These are phyloP conservation scores for Fusarium sp. DNA, from an alignment of 2,329 filamentous ascomycete genomes.

Conservation along the genomic window DNA sequence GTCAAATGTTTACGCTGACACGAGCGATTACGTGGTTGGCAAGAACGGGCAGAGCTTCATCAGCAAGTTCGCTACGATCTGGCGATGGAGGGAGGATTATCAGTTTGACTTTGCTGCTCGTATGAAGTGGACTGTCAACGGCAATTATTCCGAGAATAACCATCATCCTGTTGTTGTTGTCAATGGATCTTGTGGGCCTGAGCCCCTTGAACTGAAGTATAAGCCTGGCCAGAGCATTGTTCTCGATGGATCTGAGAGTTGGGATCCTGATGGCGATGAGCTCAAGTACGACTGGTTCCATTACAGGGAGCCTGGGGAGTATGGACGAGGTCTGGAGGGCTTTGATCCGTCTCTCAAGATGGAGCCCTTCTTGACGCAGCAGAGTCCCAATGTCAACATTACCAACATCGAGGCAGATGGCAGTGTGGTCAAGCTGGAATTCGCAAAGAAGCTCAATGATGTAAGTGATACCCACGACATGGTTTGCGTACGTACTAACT, in stretches of 20 bases:
- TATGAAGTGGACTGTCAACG: constrained; percentile 19
- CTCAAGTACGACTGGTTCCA: constrained; percentile 8
- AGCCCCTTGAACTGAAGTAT: not conserved
- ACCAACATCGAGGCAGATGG: not conserved
- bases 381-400: constrained; percentile 14
- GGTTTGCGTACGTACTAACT: not conserved
- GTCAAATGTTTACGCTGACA: constrained; percentile 7
- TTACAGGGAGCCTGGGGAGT: constrained; percentile 12
- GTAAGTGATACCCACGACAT: not conserved
- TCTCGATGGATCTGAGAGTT: constrained; percentile 2
- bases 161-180: not conserved
- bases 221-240: not conserved
- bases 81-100: constrained; percentile 23
- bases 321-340: constrained; percentile 4
- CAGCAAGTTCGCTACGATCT: constrained; percentile 23
- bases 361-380: not conserved
- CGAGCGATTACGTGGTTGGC: constrained; percentile 1
- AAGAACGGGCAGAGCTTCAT: constrained; percentile 5
- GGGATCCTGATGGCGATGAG: constrained; percentile 1
- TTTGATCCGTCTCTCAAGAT: constrained; percentile 8
- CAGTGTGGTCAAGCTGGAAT: constrained; percentile 2
- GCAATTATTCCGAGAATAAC: not conserved
- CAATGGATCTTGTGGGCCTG: not conserved
- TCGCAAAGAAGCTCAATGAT: not conserved
- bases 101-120: constrained; percentile 25